Percentiles rank a stretch among this genome's conserved stretches.
Conservation (phyloP, 352 stramenopile species). For the Hyaloperonospora brassicae region DNA sequence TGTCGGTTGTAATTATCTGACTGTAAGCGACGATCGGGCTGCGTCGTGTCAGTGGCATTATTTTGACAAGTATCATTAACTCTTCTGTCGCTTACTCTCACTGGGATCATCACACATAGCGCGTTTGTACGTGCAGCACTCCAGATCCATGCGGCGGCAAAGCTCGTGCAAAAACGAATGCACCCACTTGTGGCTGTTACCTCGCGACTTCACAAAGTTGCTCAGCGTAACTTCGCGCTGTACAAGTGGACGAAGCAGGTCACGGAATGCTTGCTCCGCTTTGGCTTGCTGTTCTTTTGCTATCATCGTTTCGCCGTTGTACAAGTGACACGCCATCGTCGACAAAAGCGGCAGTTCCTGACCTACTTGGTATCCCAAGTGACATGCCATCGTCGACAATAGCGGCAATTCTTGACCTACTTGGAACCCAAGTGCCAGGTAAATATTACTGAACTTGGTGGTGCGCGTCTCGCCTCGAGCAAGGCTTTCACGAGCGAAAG, state of each 20-base stretch:
- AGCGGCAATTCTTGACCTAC: too few species aligned
- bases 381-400: conserved; percentile 9
- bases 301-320: conserved; percentile 33
- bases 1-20: too few species aligned
- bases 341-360: conserved; percentile 7
- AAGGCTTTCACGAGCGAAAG: conserved; percentile 16
- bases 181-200: conserved; percentile 30
- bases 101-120: too few species aligned
- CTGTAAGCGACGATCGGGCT: too few species aligned
- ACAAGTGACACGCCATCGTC: conserved; percentile 18
- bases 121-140: too few species aligned
- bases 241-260: conserved; percentile 12
- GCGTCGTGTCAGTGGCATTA: too few species aligned
- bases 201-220: conserved; percentile 27
- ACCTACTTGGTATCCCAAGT: conserved; percentile 7
- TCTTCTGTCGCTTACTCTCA: too few species aligned
- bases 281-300: conserved; percentile 9
- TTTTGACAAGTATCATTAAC: too few species aligned
- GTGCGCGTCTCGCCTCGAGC: conserved; percentile 3
- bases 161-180: conserved; percentile 39
- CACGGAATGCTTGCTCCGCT: conserved; percentile 10
- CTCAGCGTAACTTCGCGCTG: conserved; percentile 22
- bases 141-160: conserved; percentile 33
- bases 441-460: too few species aligned
- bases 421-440: too few species aligned